These are phyloP conservation scores for Solanum chacoense DNA, from an alignment of 305 asterid genomes.

Conservation along the genomic window DNA sequence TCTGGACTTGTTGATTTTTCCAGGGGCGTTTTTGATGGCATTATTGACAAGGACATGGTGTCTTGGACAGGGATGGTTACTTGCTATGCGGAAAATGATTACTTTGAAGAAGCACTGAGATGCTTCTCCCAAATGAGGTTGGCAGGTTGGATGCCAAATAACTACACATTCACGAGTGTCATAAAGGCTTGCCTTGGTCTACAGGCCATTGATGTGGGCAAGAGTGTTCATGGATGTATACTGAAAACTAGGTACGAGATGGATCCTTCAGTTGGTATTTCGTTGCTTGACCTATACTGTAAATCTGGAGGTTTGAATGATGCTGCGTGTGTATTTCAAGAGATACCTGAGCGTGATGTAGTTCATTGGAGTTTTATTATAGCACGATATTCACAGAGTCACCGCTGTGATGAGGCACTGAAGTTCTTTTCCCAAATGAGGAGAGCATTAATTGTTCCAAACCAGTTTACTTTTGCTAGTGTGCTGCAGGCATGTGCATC, in stretches of 20 bases:
- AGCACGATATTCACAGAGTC: conserved; percentile 74
- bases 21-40: conserved; percentile 43
- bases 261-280: conserved; percentile 70
- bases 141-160: conserved; percentile 58
- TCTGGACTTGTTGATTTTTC: conserved; percentile 43
- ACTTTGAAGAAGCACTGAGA: conserved; percentile 41
- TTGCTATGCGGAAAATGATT: conserved; percentile 65
- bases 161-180: conserved; percentile 66
- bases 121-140: conserved; percentile 51
- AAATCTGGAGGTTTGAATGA: conserved; percentile 47
- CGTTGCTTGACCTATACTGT: conserved; percentile 78
- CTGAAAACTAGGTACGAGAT: conserved; percentile 53
- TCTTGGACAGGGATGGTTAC: conserved; percentile 80
- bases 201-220: conserved; percentile 36
- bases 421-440: conserved; percentile 52
- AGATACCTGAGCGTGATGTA: conserved; percentile 62
- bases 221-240: conserved; percentile 58
- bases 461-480: conserved; percentile 84
- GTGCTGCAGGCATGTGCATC: conserved; percentile 81
- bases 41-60: conserved; percentile 59
- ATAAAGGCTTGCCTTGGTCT: conserved; percentile 76
- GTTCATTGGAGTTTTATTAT: conserved; percentile 96
- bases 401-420: conserved; percentile 53
- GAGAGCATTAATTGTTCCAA: conserved; percentile 42
- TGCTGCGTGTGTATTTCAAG: conserved; percentile 63